These are phyloP conservation scores for Castanopsis chinensis DNA, from an alignment of 306 rosid genomes.

Conservation along the genomic window DNA sequence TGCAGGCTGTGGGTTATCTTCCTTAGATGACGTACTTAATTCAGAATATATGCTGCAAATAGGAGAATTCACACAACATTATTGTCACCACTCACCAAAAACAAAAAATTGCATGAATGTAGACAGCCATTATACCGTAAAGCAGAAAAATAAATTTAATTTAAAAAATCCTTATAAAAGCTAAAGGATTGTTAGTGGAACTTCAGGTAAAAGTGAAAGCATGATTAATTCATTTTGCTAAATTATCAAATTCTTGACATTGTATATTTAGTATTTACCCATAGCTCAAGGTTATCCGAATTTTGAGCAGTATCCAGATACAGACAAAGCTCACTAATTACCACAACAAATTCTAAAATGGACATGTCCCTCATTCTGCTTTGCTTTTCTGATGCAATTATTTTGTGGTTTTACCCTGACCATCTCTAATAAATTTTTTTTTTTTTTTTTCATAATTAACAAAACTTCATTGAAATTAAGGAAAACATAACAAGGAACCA, in stretches of 20 bases:
- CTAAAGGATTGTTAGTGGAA: background rate
- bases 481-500: too few species aligned
- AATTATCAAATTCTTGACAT: background rate
- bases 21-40: slow-evolving; percentile 64
- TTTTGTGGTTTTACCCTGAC: background rate
- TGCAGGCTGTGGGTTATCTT: slow-evolving; percentile 73
- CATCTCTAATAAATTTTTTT: background rate
- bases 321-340: background rate
- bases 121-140: background rate
- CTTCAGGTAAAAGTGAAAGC: background rate
- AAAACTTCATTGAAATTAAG: too few species aligned
- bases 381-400: background rate
- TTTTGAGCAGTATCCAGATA: background rate
- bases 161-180: background rate
- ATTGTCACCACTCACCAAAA: background rate
- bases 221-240: slow-evolving; percentile 4
- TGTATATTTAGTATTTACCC: background rate
- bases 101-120: background rate
- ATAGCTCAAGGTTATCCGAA: background rate
- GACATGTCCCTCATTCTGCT: background rate
- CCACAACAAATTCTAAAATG: background rate
- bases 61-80: background rate
- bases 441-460: too few species aligned
- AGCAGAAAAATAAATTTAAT: background rate
- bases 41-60: slow-evolving; percentile 71